Evolutionary conservation across 139 green algal species (phyloP).

Genomic region (Chlorella sp.): DNA sequence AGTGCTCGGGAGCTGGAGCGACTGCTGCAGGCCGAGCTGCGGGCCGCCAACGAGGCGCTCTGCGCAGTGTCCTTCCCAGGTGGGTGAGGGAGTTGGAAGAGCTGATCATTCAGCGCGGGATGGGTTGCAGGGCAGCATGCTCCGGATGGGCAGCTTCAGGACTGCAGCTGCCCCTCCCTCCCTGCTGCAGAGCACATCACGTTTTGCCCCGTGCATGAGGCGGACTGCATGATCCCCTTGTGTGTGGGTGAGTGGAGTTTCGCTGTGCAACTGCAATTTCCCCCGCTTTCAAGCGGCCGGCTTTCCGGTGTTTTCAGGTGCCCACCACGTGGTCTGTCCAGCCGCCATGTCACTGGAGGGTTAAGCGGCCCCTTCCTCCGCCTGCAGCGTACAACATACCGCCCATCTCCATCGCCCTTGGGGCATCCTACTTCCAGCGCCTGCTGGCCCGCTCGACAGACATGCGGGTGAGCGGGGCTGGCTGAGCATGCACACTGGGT

Average conservation of each 20-base stretch:
- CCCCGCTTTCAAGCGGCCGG: background rate
- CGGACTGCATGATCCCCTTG: background rate
- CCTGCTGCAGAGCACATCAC: background rate
- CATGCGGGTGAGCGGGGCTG: conserved; percentile 7
- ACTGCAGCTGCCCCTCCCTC: background rate
- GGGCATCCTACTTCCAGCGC: conserved; percentile 42
- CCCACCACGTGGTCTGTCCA: background rate
- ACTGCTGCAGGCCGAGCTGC: background rate
- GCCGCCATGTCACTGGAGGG: background rate
- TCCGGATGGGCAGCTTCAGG: background rate
- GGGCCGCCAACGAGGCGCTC: background rate
- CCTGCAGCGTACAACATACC: conserved; percentile 9
- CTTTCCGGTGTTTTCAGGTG: background rate
- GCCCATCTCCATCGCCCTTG: conserved; percentile 27
- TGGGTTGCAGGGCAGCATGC: background rate
- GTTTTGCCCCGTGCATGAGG: conserved; percentile 1
- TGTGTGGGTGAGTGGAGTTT: background rate
- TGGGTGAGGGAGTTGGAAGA: background rate
- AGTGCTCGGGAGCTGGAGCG: no score
- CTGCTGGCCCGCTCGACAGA: background rate
- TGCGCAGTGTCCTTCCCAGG: background rate
- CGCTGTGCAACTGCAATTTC: background rate
- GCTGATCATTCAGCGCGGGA: background rate
- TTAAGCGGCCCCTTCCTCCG: no score
- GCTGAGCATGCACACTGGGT: background rate